Evolutionary conservation across 2,329 filamentous ascomycete species (phyloP).

Genomic region (Juglanconis oblonga): DNA sequence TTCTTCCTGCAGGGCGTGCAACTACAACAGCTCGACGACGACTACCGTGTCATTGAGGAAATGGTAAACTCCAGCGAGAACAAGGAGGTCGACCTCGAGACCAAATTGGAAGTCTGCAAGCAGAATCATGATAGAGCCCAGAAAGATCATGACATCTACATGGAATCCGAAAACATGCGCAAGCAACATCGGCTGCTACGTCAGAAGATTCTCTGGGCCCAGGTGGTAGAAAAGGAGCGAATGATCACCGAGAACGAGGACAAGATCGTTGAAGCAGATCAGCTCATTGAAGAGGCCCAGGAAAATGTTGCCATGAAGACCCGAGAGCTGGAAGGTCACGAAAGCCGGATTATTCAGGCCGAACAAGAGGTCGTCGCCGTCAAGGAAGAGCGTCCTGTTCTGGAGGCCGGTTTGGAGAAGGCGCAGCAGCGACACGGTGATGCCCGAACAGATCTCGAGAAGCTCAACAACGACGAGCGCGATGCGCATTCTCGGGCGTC

Average conservation of each 20-base stretch:
- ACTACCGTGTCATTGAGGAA: conserved; percentile 82
- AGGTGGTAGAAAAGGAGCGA: conserved; percentile 74
- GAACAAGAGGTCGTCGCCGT: conserved; percentile 47
- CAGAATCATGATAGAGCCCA: conserved; percentile 59
- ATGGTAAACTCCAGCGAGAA: conserved; percentile 69
- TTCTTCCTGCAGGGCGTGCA: conserved; percentile 96
- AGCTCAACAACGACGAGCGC: conserved; percentile 62
- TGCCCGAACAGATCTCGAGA: conserved; percentile 52
- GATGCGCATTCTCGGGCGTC: conserved; percentile 59
- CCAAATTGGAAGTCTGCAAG: conserved; percentile 62
- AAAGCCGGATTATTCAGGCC: conserved; percentile 39
- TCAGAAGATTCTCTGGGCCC: conserved; percentile 78
- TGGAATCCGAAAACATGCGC: conserved; percentile 64
- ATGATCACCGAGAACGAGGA: conserved; percentile 37
- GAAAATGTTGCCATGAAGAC: conserved; percentile 43
- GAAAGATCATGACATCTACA: conserved; percentile 61
- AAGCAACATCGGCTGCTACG: conserved; percentile 56
- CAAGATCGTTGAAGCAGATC: conserved; percentile 35
- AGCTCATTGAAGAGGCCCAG: conserved; percentile 41
- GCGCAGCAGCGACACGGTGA: conserved; percentile 52
- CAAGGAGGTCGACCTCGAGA: conserved; percentile 58
- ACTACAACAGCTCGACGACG: conserved; percentile 84
- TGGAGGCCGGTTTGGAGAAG: conserved; percentile 44
- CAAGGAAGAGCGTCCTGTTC: conserved; percentile 40
- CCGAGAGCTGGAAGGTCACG: conserved; percentile 35